Conservation (phyloP, 768 basidiomycete genomes). For the Cyathus striatus region DNA sequence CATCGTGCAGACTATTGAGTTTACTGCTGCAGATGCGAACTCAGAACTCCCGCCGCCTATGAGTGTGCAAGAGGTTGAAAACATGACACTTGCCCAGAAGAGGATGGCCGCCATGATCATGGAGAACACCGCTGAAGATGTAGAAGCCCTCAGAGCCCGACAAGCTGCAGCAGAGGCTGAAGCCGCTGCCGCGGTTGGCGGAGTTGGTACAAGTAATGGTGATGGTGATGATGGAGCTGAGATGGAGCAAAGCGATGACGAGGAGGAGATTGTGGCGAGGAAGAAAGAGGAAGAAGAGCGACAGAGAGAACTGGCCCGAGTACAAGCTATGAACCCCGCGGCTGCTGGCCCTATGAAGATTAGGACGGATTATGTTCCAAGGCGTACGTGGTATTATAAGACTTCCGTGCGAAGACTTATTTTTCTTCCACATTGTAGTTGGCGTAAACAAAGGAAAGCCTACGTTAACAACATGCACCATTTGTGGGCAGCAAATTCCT, state of each 20-base stretch:
- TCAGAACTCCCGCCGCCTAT: slow-evolving; percentile 95
- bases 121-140: slow-evolving; percentile 87
- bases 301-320: slow-evolving; percentile 65
- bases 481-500: slow-evolving; percentile 95
- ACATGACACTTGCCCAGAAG: slow-evolving; percentile 95
- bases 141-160: slow-evolving; percentile 74
- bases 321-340: slow-evolving; percentile 72
- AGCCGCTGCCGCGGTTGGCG: slow-evolving; percentile 74
- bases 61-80: slow-evolving; percentile 91
- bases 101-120: slow-evolving; percentile 98
- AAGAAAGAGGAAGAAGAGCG: slow-evolving; percentile 71
- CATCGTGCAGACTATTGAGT: slow-evolving; percentile 96
- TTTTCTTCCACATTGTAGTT: slow-evolving; percentile 33
- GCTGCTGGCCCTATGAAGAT: slow-evolving; percentile 87
- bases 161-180: slow-evolving; percentile 86
- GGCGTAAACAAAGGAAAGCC: slow-evolving; percentile 61
- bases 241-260: slow-evolving; percentile 88
- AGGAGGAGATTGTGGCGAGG: slow-evolving; percentile 58
- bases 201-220: slow-evolving; percentile 44
- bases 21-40: slow-evolving; percentile 86
- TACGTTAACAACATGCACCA: slow-evolving; percentile 81
- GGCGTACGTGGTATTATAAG: slow-evolving; percentile 48
- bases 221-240: slow-evolving; percentile 55
- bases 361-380: slow-evolving; percentile 93
- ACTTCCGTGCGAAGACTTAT: not conserved